Conservation (phyloP, 345 rosid genomes). For the Camelina hispida region DNA sequence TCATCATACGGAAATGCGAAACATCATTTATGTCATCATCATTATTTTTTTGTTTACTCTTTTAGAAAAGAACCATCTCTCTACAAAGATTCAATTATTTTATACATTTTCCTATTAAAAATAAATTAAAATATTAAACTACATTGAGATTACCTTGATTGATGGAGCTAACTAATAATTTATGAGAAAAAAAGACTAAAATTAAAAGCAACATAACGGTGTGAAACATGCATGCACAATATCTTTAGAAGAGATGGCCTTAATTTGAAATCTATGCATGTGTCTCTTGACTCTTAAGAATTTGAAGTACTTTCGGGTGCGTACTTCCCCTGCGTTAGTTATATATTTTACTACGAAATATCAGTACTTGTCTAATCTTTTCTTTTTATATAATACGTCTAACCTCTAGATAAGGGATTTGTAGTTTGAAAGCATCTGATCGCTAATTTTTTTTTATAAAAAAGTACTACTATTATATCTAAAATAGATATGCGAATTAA, state of each 20-base stretch:
- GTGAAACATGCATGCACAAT: conserved; percentile 40
- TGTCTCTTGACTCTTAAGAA: conserved; percentile 2
- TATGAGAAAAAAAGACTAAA: background rate
- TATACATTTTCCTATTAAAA: background rate
- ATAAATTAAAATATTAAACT: background rate
- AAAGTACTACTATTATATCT: background rate
- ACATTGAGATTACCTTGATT: conserved; percentile 1
- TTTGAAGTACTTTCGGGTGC: conserved; percentile 18
- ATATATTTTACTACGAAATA: background rate
- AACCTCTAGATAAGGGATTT: background rate
- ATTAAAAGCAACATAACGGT: conserved; percentile 1
- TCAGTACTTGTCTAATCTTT: background rate
- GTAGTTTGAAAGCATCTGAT: conserved; percentile 1
- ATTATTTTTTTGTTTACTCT: background rate
- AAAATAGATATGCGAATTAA: background rate
- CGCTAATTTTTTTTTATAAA: background rate
- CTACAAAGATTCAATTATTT: background rate
- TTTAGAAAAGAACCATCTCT: background rate
- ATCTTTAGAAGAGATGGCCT: conserved; percentile 22
- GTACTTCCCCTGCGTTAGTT: conserved; percentile 9
- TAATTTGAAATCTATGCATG: conserved; percentile 31
- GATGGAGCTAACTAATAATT: background rate
- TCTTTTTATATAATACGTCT: background rate
- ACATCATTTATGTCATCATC: too few relatives aligned
- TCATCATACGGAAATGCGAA: too few relatives aligned